Evolutionary conservation across 176 grass and related monocot genomes (phyloP), one percentile per base, ranked within the genome.

Genomic region (Bolboschoenus planiculmis): DNA sequence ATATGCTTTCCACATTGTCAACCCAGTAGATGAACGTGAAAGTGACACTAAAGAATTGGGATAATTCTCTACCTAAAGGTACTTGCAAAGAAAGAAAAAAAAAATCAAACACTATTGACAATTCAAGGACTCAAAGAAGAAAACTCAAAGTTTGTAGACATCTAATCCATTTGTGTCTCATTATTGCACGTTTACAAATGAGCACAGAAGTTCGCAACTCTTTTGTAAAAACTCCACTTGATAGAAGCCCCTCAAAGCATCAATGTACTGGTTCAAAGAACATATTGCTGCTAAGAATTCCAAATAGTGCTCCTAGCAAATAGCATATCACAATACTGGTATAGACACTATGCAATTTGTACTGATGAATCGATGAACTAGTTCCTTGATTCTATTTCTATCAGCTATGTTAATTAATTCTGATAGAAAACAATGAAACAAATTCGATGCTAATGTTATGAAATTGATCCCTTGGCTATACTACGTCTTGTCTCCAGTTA

Each of bases 1-100:
- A 79, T 90, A 89, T 86, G 89, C 92, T 85, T 87, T 62, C 78
- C 87, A 88, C 85, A 53, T 90, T 70, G 33, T 78, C n/a, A 55
- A 53, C 71, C 84, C 67, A 50, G 61, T 44, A 75, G 79, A 73
- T 74, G 79, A 86, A 59, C 56, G 81, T 18, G 78, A 83, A 46
- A 92, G 78, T 9, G 66, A 84, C 26, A 85, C 79, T 44, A 88
- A 61, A 0, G 84, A 83, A 91, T 80, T 79, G 85, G 74, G 66
- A 63, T 82, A 81, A 72, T 60, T 81, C 72, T 82, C 81, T 81
- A 91, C 85, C 92, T 98, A 88, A 72, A 77, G 36, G 78, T 29
- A 75, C 7, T 75, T 31, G 24, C 43, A 75, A 31, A 14, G 37
- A 71, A 48, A 20, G 21, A 43, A 75, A 15, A 29, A 75, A 13